Percentiles rank a stretch among this genome's conserved stretches.
Conservation (phyloP, 306 rosid genomes). For the Pterocarpus santalinus region DNA sequence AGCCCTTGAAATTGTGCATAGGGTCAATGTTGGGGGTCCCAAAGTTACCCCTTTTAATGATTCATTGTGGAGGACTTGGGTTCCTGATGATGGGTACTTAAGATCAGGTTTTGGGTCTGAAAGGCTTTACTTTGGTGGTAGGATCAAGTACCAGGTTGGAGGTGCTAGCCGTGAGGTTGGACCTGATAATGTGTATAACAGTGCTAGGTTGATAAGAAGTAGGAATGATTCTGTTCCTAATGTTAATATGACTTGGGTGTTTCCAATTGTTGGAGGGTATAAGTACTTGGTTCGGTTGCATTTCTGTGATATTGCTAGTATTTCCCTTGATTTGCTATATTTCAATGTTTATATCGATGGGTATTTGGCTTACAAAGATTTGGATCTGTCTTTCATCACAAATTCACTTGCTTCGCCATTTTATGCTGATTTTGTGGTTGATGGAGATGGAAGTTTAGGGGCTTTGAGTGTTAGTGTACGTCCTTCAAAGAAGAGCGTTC, state of each 20-base stretch:
- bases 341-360: slow-evolving; percentile 89
- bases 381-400: slow-evolving; percentile 67
- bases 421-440: slow-evolving; percentile 80
- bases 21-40: slow-evolving; percentile 85
- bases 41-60: slow-evolving; percentile 94
- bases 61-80: slow-evolving; percentile 92
- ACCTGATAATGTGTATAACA: slow-evolving; percentile 88
- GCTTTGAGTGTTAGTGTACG: slow-evolving; percentile 65
- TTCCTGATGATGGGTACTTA: slow-evolving; percentile 72
- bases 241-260: slow-evolving; percentile 81
- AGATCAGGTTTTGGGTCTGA: slow-evolving; percentile 57
- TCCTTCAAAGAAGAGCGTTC: slow-evolving; percentile 63
- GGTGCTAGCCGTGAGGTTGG: slow-evolving; percentile 91
- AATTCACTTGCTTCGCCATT: slow-evolving; percentile 71
- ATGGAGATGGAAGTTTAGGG: slow-evolving; percentile 52
- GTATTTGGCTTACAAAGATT: slow-evolving; percentile 59
- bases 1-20: slow-evolving; percentile 74
- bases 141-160: slow-evolving; percentile 70
- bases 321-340: slow-evolving; percentile 67
- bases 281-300: slow-evolving; percentile 78
- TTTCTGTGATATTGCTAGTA: slow-evolving; percentile 91
- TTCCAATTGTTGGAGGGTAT: slow-evolving; percentile 63
- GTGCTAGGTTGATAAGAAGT: slow-evolving; percentile 78
- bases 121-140: slow-evolving; percentile 69
- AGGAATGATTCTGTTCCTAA: slow-evolving; percentile 64